Evolutionary conservation across 352 stramenopile species (phyloP), one percentile per base, ranked within the genome.

Genomic region (Globisporangium solare): DNA sequence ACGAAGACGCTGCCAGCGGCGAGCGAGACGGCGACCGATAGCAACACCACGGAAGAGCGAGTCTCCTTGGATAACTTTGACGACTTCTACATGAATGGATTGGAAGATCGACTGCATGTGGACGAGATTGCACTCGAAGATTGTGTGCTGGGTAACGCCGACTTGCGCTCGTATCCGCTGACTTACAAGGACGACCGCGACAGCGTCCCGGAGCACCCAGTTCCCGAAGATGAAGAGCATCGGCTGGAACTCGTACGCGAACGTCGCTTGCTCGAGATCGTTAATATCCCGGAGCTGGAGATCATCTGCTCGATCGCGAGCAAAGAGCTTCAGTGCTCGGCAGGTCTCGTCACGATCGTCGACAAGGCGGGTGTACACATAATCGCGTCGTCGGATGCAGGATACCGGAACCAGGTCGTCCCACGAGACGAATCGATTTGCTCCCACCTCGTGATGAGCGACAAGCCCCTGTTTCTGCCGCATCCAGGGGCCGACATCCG

Each of bases 401-500:
- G 40, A 47, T 79, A 71, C 60, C 53, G 67, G 54, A 51, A 54
- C 43, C 24, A 57, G n/a, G 54, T 40, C 21, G 58, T 73, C 6
- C 66, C 76, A 21, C 76, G 81, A 27, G 65, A 83, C 13, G 61
- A 89, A 24, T 61, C 71, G 7, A 74, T 89, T 24, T 91, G 81
- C 53, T 53, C 65, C 20, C 78, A 91, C 58, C 73, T 67, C 7
- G 54, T 90, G 35, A 86, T 88, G 75, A 70, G 56, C 39, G 58
- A 71, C 48, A 68, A 74, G 39, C 80, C 77, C 20, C 54, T 90
- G 6, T 62, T 90, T 17, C 58, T 88, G 20, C 68, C 70, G 1
- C 65, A 85, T 24, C 71, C 74, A 2, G 74, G 84, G 48, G 74
- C 80, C 3, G 77, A 90, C 40, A 61, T 88, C 17, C 80, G 80